Conservation (phyloP, 345 rosid genomes). For the Laguncularia racemosa region DNA sequence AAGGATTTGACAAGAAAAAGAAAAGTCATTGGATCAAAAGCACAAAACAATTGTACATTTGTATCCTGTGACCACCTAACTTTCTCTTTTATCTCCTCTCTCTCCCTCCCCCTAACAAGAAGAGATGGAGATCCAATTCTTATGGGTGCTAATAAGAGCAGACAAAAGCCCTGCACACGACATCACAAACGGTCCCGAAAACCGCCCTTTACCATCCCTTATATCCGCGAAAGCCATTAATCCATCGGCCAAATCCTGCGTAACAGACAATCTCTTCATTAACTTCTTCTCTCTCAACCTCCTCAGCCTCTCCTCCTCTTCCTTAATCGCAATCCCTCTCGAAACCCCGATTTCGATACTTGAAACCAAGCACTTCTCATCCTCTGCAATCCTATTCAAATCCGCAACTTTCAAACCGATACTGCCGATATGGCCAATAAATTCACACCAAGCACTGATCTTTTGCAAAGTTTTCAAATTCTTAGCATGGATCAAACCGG, state of each 20-base stretch:
- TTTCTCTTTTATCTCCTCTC: too few relatives aligned
- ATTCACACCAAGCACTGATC: slow-evolving; percentile 79
- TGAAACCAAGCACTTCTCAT: slow-evolving; percentile 41
- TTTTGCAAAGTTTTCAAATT: slow-evolving; percentile 42
- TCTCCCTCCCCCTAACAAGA: slow-evolving; percentile 40
- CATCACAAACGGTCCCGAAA: slow-evolving; percentile 45
- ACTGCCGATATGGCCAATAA: slow-evolving; percentile 69
- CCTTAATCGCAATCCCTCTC: slow-evolving; percentile 36
- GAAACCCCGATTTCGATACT: slow-evolving; percentile 41
- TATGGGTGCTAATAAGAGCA: slow-evolving; percentile 79
- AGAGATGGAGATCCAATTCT: slow-evolving; percentile 89
- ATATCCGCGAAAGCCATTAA: slow-evolving; percentile 77
- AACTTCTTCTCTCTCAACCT: slow-evolving; percentile 58
- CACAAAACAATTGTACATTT: too few relatives aligned
- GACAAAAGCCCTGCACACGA: slow-evolving; percentile 77
- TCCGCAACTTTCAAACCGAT: slow-evolving; percentile 62
- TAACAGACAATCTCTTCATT: slow-evolving; percentile 65
- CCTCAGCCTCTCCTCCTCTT: slow-evolving; percentile 42
- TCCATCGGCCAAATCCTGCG: slow-evolving; percentile 85
- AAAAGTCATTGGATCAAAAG: too few relatives aligned
- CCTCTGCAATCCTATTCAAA: slow-evolving; percentile 45
- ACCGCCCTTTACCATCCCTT: slow-evolving; percentile 53
- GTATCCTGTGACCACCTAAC: too few relatives aligned
- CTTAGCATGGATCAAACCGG: slow-evolving; percentile 62
- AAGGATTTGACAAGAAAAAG: too few relatives aligned